Conservation (phyloP, 768 basidiomycete genomes). For the Leccinum fibrillosum region DNA sequence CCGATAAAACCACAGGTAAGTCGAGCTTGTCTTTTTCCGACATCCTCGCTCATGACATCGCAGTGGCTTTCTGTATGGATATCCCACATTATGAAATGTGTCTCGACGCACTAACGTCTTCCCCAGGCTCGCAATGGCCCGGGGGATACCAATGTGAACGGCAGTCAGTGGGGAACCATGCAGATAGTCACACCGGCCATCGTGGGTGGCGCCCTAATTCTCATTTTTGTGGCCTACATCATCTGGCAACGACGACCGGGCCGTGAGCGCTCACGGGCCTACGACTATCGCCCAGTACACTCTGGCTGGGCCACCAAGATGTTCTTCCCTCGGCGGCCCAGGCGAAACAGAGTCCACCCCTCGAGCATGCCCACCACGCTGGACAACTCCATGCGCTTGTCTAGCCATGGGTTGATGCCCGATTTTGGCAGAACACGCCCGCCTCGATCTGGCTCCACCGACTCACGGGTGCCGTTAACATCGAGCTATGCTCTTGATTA, state of each 20-base stretch:
- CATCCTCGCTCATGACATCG: conserved; percentile 1
- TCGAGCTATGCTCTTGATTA: background rate
- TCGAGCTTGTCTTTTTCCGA: background rate
- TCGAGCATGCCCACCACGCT: conserved; percentile 18
- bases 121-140: conserved; percentile 16
- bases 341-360: conserved; percentile 13
- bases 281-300: conserved; percentile 13
- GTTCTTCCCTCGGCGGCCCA: conserved; percentile 12
- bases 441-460: conserved; percentile 24
- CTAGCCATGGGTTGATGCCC: background rate
- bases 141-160: background rate
- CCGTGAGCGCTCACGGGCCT: background rate
- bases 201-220: conserved; percentile 30
- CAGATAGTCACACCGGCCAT: conserved; percentile 36
- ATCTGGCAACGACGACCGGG: conserved; percentile 22
- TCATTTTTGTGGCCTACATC: conserved; percentile 20
- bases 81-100: background rate
- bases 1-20: conserved; percentile 13
- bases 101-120: background rate
- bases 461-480: conserved; percentile 29
- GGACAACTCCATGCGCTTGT: conserved; percentile 19
- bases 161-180: conserved; percentile 21
- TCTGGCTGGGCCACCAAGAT: conserved; percentile 13
- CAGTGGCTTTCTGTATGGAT: conserved; percentile 23
- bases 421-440: conserved; percentile 9